Evolutionary conservation across 139 green algal genomes (phyloP).

Genomic region (Yamagishiella unicocca): DNA sequence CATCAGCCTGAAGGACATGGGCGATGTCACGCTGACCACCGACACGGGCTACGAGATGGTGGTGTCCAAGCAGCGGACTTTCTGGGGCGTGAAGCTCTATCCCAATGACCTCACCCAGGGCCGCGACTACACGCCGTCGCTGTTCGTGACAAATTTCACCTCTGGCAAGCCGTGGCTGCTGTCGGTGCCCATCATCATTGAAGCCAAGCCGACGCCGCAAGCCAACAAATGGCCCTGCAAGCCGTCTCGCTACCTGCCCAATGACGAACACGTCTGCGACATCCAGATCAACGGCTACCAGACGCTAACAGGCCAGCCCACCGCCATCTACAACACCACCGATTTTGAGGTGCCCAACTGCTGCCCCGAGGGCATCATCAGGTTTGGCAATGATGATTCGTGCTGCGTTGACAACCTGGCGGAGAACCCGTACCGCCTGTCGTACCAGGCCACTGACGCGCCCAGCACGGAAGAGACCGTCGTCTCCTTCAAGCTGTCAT

Average conservation of each 20-base stretch:
- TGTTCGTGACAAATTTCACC: constrained; percentile 51
- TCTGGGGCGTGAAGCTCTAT: constrained; percentile 36
- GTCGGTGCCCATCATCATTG: neutral
- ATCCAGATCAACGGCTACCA: constrained; percentile 47
- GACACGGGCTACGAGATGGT: constrained; percentile 3
- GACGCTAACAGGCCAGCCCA: constrained; percentile 6
- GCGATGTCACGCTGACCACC: constrained; percentile 39
- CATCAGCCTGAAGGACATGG: neutral
- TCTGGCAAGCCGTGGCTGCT: constrained; percentile 36
- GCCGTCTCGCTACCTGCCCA: constrained; percentile 10
- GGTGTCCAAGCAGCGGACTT: constrained; percentile 3
- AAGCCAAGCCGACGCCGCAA: neutral
- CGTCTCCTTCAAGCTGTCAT: constrained; percentile 26
- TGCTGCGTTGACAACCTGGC: constrained; percentile 51
- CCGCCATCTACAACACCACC: neutral
- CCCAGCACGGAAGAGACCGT: neutral
- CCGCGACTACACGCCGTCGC: constrained; percentile 24
- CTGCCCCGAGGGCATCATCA: constrained; percentile 46
- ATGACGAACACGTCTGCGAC: constrained; percentile 36
- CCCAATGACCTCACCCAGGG: constrained; percentile 17
- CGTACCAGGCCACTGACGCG: neutral
- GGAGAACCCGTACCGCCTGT: constrained; percentile 41
- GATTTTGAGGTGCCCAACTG: constrained; percentile 27
- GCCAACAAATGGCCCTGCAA: constrained; percentile 41
- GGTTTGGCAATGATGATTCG: constrained; percentile 21